Percentiles rank a stretch among this genome's conserved stretches.
Conservation (phyloP, 2,329 filamentous ascomycete genomes). For the Fusarium sp. region DNA sequence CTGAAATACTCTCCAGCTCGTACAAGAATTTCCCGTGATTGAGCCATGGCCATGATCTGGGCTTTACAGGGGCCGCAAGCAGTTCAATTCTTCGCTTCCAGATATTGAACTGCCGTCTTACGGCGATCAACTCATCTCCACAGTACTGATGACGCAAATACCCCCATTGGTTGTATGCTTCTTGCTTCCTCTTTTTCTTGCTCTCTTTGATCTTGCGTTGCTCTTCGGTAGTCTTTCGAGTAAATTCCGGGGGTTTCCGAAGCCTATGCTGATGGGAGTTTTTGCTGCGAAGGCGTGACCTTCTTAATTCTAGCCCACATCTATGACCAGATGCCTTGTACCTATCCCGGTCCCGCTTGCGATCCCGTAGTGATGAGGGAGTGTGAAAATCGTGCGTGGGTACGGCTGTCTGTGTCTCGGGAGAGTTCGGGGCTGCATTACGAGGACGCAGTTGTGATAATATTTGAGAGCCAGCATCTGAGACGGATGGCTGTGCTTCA, state of each 20-base stretch:
- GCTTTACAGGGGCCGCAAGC: slow-evolving; percentile 31
- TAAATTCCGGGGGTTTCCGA: not conserved
- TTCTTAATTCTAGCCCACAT: not conserved
- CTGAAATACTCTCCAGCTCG: slow-evolving; percentile 43
- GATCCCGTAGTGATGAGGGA: not conserved
- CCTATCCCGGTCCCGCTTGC: not conserved
- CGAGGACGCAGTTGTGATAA: slow-evolving; percentile 35
- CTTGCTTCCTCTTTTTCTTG: slow-evolving; percentile 11
- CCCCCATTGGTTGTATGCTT: slow-evolving; percentile 48
- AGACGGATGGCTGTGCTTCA: not conserved
- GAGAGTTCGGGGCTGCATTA: slow-evolving; percentile 9
- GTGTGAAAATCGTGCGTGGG: not conserved
- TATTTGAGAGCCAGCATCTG: slow-evolving; percentile 19
- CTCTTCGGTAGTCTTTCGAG: slow-evolving; percentile 10
- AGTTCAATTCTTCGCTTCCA: slow-evolving; percentile 47
- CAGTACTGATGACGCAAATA: slow-evolving; percentile 47
- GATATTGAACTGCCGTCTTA: slow-evolving; percentile 42
- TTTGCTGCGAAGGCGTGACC: not conserved
- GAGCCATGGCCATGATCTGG: slow-evolving; percentile 43
- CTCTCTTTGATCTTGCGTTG: not conserved
- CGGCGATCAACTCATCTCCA: slow-evolving; percentile 35
- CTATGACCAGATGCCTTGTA: not conserved
- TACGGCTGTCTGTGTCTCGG: not conserved
- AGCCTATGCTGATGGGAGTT: not conserved
- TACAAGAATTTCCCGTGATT: slow-evolving; percentile 48